phyloP scores from a whole-genome alignment of 352 stramenopile species.

The Globisporangium yorkense region DNA sequence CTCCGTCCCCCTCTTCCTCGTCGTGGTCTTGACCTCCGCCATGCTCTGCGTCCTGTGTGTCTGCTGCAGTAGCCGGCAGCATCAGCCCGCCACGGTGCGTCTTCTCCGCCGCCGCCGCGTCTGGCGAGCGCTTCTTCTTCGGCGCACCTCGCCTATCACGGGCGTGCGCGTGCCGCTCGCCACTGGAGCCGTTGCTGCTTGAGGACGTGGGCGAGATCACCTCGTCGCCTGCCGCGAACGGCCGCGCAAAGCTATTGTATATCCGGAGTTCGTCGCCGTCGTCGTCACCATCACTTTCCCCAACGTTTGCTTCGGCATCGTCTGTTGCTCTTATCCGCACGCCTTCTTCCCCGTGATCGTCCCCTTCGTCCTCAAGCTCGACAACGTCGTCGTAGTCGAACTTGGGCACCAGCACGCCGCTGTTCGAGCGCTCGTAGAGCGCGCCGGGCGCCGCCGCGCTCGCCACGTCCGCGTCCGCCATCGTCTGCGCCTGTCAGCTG shows the following conservation, averaged over 20 bases:
- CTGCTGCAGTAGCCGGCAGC: neutral
- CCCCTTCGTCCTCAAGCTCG: conserved; percentile 5
- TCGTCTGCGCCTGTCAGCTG: neutral
- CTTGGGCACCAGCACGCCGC: conserved; percentile 15
- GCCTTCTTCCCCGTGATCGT: neutral
- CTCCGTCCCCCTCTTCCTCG: conserved; percentile 19
- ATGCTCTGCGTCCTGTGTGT: neutral
- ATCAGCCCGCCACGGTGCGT: neutral
- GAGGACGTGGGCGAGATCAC: conserved; percentile 49
- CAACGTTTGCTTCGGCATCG: neutral
- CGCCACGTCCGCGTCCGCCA: neutral
- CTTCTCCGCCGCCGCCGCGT: neutral
- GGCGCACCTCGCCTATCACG: conserved; percentile 2
- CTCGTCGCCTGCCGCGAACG: conserved; percentile 8
- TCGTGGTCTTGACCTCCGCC: conserved; percentile 15
- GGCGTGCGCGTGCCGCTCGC: conserved; percentile 17
- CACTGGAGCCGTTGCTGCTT: conserved; percentile 43
- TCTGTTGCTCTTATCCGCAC: neutral
- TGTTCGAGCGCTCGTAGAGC: conserved; percentile 13
- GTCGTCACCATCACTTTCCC: neutral
- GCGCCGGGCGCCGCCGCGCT: neutral
- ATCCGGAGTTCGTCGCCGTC: conserved; percentile 6
- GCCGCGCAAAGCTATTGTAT: conserved; percentile 10
- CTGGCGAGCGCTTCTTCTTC: conserved; percentile 7
- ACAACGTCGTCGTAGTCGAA: conserved; percentile 14